phyloP scores from a whole-genome alignment of 108 stramenopile species.

The Halocafeteria seosinensis region DNA sequence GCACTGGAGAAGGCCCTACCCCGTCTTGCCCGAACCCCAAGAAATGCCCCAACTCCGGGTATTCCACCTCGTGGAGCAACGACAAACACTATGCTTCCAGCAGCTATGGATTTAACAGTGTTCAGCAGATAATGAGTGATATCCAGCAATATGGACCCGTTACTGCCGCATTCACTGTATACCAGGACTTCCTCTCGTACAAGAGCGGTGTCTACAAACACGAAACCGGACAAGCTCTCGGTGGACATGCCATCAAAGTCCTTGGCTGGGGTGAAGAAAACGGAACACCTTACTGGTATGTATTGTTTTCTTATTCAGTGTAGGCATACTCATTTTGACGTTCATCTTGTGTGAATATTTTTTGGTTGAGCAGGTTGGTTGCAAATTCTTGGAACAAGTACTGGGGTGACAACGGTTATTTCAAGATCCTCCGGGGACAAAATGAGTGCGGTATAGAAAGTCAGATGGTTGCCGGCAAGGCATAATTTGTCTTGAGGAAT shows the following conservation, averaged over 20 bases:
- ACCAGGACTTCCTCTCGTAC: conserved; percentile 42
- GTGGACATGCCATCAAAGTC: conserved; percentile 41
- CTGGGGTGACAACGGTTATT: conserved; percentile 50
- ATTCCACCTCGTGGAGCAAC: conserved; percentile 1
- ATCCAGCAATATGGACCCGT: conserved; percentile 30
- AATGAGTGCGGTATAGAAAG: conserved; percentile 33
- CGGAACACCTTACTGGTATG: conserved; percentile 25
- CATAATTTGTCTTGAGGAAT: not conserved
- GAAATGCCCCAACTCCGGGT: conserved; percentile 7
- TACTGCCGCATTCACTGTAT: conserved; percentile 35
- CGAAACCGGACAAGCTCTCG: not conserved
- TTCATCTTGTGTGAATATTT: too few species aligned
- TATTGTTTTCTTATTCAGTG: too few species aligned
- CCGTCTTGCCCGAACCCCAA: conserved; percentile 10
- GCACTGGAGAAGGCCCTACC: not conserved
- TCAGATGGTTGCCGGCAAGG: not conserved
- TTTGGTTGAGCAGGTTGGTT: too few species aligned
- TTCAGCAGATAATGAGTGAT: conserved; percentile 19
- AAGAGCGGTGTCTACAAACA: conserved; percentile 14
- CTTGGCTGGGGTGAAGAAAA: conserved; percentile 41
- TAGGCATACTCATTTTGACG: too few species aligned
- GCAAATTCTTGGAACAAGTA: too few species aligned
- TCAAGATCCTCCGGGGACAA: conserved; percentile 33
- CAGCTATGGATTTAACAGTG: conserved; percentile 20
- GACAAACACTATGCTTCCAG: conserved; percentile 37